These are phyloP conservation scores for Trametopsis cervina DNA, from an alignment of 768 basidiomycete species.

Conservation along the genomic window DNA sequence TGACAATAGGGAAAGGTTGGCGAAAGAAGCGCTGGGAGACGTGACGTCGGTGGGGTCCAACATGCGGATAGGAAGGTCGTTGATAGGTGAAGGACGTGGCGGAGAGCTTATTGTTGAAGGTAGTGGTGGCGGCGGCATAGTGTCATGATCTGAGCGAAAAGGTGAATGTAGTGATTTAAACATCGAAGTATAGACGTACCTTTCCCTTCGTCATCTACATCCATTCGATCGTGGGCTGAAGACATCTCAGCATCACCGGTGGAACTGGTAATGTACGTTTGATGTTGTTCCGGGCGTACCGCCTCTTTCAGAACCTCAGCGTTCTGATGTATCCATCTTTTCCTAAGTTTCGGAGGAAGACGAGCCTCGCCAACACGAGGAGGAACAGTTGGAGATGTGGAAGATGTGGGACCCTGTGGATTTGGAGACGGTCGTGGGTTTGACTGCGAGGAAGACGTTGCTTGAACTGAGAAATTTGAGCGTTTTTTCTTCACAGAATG, in stretches of 20 bases:
- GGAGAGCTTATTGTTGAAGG: constrained; percentile 31
- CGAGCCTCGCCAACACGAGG: constrained; percentile 22
- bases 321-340: constrained; percentile 29
- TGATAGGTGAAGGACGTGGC: background rate
- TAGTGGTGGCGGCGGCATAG: constrained; percentile 48
- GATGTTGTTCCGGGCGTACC: background rate
- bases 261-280: background rate
- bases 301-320: constrained; percentile 7
- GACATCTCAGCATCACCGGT: background rate
- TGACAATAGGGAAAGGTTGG: constrained; percentile 42
- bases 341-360: constrained; percentile 63
- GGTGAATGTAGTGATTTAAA: too few species aligned
- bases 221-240: constrained; percentile 8
- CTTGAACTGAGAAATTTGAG: background rate
- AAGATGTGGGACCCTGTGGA: background rate
- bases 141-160: constrained; percentile 29
- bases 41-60: constrained; percentile 9
- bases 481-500: background rate
- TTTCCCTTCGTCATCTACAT: constrained; percentile 6
- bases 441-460: background rate
- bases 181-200: too few species aligned
- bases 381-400: background rate
- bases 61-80: background rate
- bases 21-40: constrained; percentile 44
- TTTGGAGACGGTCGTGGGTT: background rate